Evolutionary conservation across 768 basidiomycete species (phyloP), one percentile per base, ranked within the genome.

Genomic region (Pleurotus djamor): DNA sequence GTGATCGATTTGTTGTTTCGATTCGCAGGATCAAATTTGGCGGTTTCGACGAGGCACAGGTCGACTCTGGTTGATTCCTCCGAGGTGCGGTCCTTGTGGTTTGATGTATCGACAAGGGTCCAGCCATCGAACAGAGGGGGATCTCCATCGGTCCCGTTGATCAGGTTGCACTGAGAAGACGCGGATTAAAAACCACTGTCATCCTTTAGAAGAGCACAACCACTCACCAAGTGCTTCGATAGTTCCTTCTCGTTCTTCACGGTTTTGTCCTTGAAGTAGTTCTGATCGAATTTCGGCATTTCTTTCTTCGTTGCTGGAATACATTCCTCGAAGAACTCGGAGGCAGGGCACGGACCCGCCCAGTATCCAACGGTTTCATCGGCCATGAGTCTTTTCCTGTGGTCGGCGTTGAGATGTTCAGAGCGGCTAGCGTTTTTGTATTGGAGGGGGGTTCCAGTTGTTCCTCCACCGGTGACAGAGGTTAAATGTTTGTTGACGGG

Each of bases 271-370:
- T 14, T 55, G 5, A 52, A 60, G 49, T 35, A 33, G 47, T 9
- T 36, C 21, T 6, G 48, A 49, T n/a, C 17, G 16, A 6, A 44
- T 35, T 3, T 36, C 36, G 32, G 41, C 13, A 4, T 52, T 35
- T 16, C n/a, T 12, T 21, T 34, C 35, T 33, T 12, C 44, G 10
- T 13, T 33, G 17, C 21, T 43, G 55, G 17, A 47, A 32, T 10
- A 12, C 10, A 16, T 41, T 8, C 34, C 14, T 61, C 43, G 14
- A 64, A 41, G 54, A 64, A 64, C 16, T 61, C 49, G 9, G 52
- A 8, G 14, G 58, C 32, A 28, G 63, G 63, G 35, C 52, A 58
- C 13, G 63, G 63, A 14, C 63, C 63, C 35, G 61, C 37, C 60
- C 60, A 64, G 32, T 52, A 35, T 32, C 51, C 51, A 21, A 8